Base-by-base conservation (phyloP, 495 filamentous ascomycete genomes). In the Aspergillus mulundensis region DNA sequence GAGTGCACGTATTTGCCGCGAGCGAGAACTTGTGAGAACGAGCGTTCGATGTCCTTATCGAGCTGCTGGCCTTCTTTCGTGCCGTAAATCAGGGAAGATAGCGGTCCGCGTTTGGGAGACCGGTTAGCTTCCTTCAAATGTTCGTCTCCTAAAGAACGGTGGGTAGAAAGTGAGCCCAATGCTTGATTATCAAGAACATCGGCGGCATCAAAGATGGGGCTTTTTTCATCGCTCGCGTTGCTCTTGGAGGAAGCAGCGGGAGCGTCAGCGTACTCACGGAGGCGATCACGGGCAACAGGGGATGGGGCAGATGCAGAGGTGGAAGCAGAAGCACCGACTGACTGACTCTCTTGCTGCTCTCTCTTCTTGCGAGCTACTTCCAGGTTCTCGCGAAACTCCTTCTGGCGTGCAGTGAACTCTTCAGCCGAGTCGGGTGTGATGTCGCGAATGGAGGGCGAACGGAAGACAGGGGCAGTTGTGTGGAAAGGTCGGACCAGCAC, bases 1-100 rank as follows among this genome's bases (percentile, higher is more conserved):
- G 89, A 92, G 67, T 98, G 94, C 53, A 98, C 93, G 68, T 98
- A 98, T 75, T 98, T 98, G 52, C 94, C 94, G 59, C 94, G 83
- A 11, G 95, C 95, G 28, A 98, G 78, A 25, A 97, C 89, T 71
- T 96, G 89, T 25, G 86, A 90, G 75, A 97, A 98, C 62, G 87
- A 92, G 45, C 90, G 84, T 77, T 97, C 91, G 64, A 98, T 92
- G 74, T 96, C 92, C 50, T 87, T 84, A 58, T 98, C 95, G 73
- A 96, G 81, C 70, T 94, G 85, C 59, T 90, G 83, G 5, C 93
- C 95, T 67, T 97, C 91, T 65, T 92, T 88, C 11, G 95, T 97
- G 60, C 94, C 94, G 71, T 98, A 97, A 69, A 98, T 94, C 47
- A 98, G 80, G 47, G 84, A 87, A 21, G 78, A 80, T 18, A 84